Percentiles rank a stretch among this genome's conserved stretches.
Evolutionary conservation across 352 stramenopile species (phyloP).

Genomic region (Phytophthora pini): DNA sequence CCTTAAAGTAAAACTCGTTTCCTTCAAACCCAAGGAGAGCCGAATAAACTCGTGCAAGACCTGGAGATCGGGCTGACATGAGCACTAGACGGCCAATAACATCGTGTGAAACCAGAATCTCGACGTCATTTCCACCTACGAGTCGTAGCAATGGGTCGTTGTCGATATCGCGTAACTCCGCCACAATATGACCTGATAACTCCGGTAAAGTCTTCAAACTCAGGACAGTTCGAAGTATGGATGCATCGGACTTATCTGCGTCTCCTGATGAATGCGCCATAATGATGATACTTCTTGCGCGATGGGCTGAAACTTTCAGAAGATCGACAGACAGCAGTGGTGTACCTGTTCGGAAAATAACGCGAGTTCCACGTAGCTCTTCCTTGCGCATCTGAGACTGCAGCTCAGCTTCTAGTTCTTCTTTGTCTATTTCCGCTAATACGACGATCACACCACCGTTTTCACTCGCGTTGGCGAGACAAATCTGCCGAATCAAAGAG

Average conservation of each 20-base stretch:
- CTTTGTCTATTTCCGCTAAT: slow-evolving; percentile 76
- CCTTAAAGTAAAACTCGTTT: slow-evolving; percentile 91
- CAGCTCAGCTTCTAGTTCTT: slow-evolving; percentile 77
- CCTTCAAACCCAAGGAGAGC: slow-evolving; percentile 87
- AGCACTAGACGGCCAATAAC: slow-evolving; percentile 90
- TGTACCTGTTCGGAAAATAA: slow-evolving; percentile 86
- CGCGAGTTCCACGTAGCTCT: slow-evolving; percentile 71
- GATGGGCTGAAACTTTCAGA: slow-evolving; percentile 79
- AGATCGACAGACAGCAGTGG: slow-evolving; percentile 84
- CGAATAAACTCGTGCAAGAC: slow-evolving; percentile 75
- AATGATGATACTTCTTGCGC: slow-evolving; percentile 83
- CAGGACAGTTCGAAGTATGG: slow-evolving; percentile 78
- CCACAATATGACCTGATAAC: slow-evolving; percentile 82
- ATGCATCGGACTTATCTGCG: slow-evolving; percentile 83
- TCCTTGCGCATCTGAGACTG: slow-evolving; percentile 62
- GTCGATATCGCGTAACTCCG: slow-evolving; percentile 89
- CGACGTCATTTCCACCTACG: slow-evolving; percentile 77
- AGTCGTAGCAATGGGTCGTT: slow-evolving; percentile 84
- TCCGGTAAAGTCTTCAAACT: slow-evolving; percentile 80
- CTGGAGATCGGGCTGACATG: slow-evolving; percentile 84
- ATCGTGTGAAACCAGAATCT: slow-evolving; percentile 89
- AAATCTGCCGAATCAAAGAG: slow-evolving; percentile 87
- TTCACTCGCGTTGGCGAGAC: slow-evolving; percentile 87
- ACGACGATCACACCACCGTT: slow-evolving; percentile 84
- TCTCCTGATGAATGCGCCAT: slow-evolving; percentile 77